These are phyloP conservation scores for Globisporangium cystogenes DNA, from an alignment of 352 stramenopile species.

Conservation along the genomic window DNA sequence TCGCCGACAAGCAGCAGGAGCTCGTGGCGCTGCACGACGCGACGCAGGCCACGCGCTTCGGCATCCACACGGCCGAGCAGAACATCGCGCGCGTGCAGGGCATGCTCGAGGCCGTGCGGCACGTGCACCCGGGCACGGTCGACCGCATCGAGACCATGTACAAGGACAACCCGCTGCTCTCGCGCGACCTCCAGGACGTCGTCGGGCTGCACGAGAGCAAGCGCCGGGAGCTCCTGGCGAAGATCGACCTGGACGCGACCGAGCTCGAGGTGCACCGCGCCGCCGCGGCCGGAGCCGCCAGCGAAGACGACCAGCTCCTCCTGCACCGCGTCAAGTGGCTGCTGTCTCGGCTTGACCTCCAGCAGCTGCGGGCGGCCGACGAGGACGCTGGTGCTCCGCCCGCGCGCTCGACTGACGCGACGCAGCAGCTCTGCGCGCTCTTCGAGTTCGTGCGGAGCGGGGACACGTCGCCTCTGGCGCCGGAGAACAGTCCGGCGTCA, in stretches of 20 bases:
- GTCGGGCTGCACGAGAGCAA: constrained; percentile 40
- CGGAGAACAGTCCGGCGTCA: constrained; percentile 56
- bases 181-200: constrained; percentile 59
- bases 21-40: constrained; percentile 48
- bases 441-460: constrained; percentile 73
- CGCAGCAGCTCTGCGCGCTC: constrained; percentile 63
- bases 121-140: constrained; percentile 65
- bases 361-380: constrained; percentile 4
- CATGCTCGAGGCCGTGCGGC: constrained; percentile 61
- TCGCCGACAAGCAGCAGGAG: constrained; percentile 64
- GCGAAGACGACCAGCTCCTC: constrained; percentile 48
- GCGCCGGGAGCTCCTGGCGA: constrained; percentile 35
- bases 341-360: constrained; percentile 57
- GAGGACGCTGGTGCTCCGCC: constrained; percentile 1
- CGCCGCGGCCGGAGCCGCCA: neutral
- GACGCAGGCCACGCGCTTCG: constrained; percentile 61
- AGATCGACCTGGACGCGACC: constrained; percentile 49
- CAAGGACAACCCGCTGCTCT: constrained; percentile 55
- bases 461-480: constrained; percentile 28
- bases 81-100: constrained; percentile 63
- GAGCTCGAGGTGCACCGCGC: constrained; percentile 52
- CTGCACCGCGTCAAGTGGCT: constrained; percentile 77
- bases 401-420: constrained; percentile 18
- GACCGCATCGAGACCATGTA: constrained; percentile 64
- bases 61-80: constrained; percentile 66